Evolutionary conservation across 2,329 filamentous ascomycete species (phyloP).

Genomic region (Ophiocordyceps australis): DNA sequence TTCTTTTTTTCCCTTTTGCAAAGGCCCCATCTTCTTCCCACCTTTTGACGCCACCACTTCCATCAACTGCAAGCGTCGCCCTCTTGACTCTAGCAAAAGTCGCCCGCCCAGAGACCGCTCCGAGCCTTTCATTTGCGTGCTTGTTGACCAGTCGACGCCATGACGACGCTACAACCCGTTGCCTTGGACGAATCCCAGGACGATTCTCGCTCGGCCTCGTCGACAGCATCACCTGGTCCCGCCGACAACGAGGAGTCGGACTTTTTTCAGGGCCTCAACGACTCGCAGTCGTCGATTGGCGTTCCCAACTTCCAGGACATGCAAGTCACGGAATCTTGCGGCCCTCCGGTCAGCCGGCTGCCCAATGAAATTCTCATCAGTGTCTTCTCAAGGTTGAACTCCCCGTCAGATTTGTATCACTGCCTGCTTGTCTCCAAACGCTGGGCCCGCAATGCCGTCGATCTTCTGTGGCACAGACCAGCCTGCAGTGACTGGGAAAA

Average conservation of each 20-base stretch:
- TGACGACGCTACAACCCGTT: constrained; percentile 5
- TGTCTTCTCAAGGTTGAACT: constrained; percentile 72
- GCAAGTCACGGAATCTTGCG: constrained; percentile 48
- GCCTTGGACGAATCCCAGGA: constrained; percentile 19
- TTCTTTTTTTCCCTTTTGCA: too few species aligned
- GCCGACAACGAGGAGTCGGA: constrained; percentile 84
- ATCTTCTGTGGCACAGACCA: constrained; percentile 86
- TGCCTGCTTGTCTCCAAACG: constrained; percentile 90
- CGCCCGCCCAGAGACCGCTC: too few species aligned
- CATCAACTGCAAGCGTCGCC: too few species aligned
- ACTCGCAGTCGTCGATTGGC: constrained; percentile 82
- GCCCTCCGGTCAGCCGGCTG: constrained; percentile 66
- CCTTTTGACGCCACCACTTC: too few species aligned
- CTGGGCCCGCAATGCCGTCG: constrained; percentile 86
- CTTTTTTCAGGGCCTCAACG: constrained; percentile 76
- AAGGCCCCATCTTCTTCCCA: too few species aligned
- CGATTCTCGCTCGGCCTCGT: constrained; percentile 43
- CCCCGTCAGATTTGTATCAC: constrained; percentile 58
- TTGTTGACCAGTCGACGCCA: constrained; percentile 3
- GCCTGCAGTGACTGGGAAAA: constrained; percentile 77
- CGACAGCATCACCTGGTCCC: constrained; percentile 56
- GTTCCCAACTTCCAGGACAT: constrained; percentile 61
- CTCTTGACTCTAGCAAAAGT: too few species aligned
- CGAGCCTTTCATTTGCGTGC: too few species aligned
- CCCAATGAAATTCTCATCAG: constrained; percentile 90